These are phyloP conservation scores for Fusarium agapanthi DNA, from an alignment of 2,329 filamentous ascomycete species.

Conservation along the genomic window DNA sequence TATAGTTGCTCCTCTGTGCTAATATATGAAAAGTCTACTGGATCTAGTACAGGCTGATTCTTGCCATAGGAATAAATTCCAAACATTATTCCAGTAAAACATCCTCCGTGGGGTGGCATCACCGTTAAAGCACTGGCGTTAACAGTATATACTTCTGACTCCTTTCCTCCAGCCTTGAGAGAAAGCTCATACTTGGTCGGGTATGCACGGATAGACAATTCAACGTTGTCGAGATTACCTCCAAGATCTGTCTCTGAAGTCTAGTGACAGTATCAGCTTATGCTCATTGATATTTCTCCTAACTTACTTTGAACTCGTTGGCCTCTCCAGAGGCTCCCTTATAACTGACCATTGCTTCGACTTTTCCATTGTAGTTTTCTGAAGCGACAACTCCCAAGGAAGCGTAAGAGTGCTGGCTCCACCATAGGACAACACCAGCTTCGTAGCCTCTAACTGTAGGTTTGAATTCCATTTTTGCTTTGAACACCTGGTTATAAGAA, in stretches of 20 bases:
- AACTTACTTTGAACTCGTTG: conserved; percentile 16
- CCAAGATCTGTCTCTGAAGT: neutral
- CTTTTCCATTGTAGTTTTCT: neutral
- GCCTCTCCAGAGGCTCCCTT: conserved; percentile 2
- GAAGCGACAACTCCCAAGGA: conserved; percentile 38
- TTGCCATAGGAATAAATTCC: conserved; percentile 36
- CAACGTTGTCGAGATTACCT: neutral
- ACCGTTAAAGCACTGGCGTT: conserved; percentile 11
- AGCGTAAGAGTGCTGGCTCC: conserved; percentile 56
- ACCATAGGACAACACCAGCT: conserved; percentile 63
- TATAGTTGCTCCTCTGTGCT: neutral
- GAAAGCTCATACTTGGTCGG: conserved; percentile 12
- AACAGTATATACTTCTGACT: neutral
- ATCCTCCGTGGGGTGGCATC: conserved; percentile 29
- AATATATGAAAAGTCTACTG: conserved; percentile 4
- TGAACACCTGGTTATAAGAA: conserved; percentile 53
- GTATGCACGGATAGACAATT: neutral
- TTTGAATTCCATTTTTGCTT: conserved; percentile 55
- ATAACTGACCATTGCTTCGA: neutral
- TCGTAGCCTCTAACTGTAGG: conserved; percentile 55
- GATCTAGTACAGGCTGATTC: conserved; percentile 32
- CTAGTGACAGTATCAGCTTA: neutral
- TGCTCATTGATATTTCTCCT: accelerated
- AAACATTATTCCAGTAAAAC: conserved; percentile 38
- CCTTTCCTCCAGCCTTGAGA: neutral